These are phyloP conservation scores for Tylopilus plumbeoviolaceoides DNA, from an alignment of 768 basidiomycete species.

Conservation along the genomic window DNA sequence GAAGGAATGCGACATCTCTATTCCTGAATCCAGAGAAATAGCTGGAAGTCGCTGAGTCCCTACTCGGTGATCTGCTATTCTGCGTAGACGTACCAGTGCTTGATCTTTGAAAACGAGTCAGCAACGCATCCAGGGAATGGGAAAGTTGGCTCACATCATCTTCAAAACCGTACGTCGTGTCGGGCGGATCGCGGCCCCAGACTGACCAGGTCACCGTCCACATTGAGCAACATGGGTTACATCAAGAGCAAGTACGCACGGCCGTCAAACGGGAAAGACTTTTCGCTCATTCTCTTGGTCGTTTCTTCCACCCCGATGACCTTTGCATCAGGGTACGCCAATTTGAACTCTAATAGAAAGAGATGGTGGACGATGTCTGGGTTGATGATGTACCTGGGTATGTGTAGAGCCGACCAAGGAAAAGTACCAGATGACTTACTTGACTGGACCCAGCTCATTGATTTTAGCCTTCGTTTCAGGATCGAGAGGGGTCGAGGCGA, in stretches of 20 bases:
- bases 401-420: neutral
- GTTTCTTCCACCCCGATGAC: constrained; percentile 63
- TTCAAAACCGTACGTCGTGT: constrained; percentile 75
- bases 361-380: constrained; percentile 57
- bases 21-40: constrained; percentile 70
- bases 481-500: constrained; percentile 76
- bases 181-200: constrained; percentile 61
- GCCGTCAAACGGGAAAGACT: constrained; percentile 57
- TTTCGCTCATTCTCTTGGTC: constrained; percentile 47
- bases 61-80: neutral
- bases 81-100: constrained; percentile 40
- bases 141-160: constrained; percentile 44
- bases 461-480: constrained; percentile 60
- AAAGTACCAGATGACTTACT: constrained; percentile 32
- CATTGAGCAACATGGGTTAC: neutral
- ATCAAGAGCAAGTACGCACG: constrained; percentile 36
- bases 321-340: constrained; percentile 66
- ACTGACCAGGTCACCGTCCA: constrained; percentile 25
- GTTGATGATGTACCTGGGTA: constrained; percentile 52
- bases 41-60: constrained; percentile 28
- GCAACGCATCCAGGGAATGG: neutral
- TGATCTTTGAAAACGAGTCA: constrained; percentile 34
- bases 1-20: constrained; percentile 83
- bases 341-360: constrained; percentile 61
- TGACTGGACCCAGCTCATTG: constrained; percentile 63